Percentiles rank a stretch among this genome's conserved stretches.
phyloP scores from a whole-genome alignment of 805 yeast species.

The Myxozyma mucilagina region DNA sequence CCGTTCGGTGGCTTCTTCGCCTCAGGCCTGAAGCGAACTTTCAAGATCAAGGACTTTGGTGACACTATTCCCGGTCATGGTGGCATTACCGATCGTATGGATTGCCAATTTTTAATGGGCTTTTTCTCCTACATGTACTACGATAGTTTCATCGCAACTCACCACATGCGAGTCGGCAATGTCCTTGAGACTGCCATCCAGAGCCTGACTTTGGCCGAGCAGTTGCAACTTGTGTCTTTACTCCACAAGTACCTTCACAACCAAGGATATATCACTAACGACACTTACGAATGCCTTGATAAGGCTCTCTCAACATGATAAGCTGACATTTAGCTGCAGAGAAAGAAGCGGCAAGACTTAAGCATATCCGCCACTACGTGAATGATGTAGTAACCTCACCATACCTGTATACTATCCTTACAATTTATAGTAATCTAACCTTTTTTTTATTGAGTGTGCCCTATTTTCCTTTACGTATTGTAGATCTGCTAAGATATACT shows the following conservation, averaged over 20 bases:
- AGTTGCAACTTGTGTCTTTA: slow-evolving; percentile 59
- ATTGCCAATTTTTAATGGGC: slow-evolving; percentile 98
- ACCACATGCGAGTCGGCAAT: slow-evolving; percentile 60
- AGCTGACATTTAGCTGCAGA: neutral
- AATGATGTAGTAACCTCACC: neutral
- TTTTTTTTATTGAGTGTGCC: no score
- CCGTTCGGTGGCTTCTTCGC: slow-evolving; percentile 99
- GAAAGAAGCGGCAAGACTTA: neutral
- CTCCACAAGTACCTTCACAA: slow-evolving; percentile 54
- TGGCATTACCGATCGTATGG: slow-evolving; percentile 95
- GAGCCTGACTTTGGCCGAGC: slow-evolving; percentile 65
- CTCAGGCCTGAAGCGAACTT: slow-evolving; percentile 94
- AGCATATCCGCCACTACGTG: neutral
- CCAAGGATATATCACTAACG: slow-evolving; percentile 35
- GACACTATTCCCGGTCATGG: slow-evolving; percentile 99
- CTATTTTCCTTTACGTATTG: neutral
- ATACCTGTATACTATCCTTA: neutral
- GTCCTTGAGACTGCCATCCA: slow-evolving; percentile 74
- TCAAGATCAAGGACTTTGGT: slow-evolving; percentile 95
- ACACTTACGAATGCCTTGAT: slow-evolving; percentile 29
- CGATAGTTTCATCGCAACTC: slow-evolving; percentile 80
- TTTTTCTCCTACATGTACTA: slow-evolving; percentile 88
- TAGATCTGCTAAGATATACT: no score
- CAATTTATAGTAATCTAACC: neutral
- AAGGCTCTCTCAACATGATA: neutral